A percentile compares a stretch with the other conserved stretches of the same genome.
phyloP scores from a whole-genome alignment of 2,329 filamentous ascomycete genomes.

The Talaromyces rugulosus region DNA sequence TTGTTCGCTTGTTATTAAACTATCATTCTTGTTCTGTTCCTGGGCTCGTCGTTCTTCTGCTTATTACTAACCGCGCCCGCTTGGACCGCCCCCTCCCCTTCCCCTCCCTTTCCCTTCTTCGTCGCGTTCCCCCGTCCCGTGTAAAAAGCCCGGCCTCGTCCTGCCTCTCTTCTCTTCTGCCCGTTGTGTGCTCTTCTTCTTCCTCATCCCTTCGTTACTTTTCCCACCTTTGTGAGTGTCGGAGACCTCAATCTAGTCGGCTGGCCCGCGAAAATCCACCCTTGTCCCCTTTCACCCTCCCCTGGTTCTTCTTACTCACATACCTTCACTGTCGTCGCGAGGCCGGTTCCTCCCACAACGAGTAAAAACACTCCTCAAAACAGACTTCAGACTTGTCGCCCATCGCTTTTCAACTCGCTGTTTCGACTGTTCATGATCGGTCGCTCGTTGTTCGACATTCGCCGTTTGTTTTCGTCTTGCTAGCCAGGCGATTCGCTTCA shows the following conservation, averaged over 20 bases:
- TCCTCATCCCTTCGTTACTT: neutral
- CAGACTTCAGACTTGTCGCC: too few relatives aligned
- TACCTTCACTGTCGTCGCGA: slow-evolving; percentile 15
- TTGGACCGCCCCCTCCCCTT: neutral
- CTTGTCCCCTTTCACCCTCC: neutral
- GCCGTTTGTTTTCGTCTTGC: slow-evolving; percentile 8
- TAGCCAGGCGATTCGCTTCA: slow-evolving; percentile 10
- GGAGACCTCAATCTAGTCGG: neutral
- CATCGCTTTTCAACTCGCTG: neutral
- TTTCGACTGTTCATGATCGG: slow-evolving; percentile 6
- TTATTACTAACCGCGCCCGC: neutral
- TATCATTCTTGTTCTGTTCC: neutral
- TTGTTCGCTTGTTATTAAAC: neutral
- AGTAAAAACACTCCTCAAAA: neutral
- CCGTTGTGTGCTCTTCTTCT: neutral
- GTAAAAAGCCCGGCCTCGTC: slow-evolving; percentile 9
- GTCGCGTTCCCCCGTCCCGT: neutral
- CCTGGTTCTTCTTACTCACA: slow-evolving; percentile 1
- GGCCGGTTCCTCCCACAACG: slow-evolving; percentile 10
- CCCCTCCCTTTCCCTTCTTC: neutral
- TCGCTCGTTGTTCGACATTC: slow-evolving; percentile 2
- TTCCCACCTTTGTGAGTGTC: neutral
- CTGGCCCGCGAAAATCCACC: neutral
- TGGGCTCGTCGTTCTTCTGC: neutral
- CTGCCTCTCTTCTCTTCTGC: neutral